Percentiles rank a stretch among this genome's conserved stretches.
These are phyloP conservation scores for Tylopilus vinaceipallidus DNA, from an alignment of 768 basidiomycete species.

Conservation along the genomic window DNA sequence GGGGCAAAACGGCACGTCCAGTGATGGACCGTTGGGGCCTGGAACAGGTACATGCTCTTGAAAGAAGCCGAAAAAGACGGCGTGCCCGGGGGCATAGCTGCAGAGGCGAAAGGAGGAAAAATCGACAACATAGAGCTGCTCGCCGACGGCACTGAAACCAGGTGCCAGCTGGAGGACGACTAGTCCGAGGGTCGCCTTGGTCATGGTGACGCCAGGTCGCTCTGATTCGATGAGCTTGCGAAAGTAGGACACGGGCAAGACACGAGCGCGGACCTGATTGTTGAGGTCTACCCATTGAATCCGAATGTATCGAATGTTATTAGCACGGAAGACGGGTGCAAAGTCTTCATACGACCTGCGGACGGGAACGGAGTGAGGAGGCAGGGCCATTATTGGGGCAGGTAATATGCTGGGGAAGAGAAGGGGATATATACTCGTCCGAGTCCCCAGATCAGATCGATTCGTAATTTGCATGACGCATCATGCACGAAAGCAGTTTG, in stretches of 20 bases:
- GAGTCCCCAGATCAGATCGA: too few relatives aligned
- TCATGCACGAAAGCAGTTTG: too few relatives aligned
- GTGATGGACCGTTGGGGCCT: conserved; percentile 29
- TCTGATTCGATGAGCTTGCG: conserved; percentile 45
- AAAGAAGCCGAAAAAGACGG: conserved; percentile 65
- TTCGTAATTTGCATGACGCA: too few relatives aligned
- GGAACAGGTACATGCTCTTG: conserved; percentile 50
- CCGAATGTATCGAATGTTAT: conserved; percentile 44
- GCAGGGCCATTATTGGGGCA: too few relatives aligned
- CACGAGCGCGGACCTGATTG: conserved; percentile 58
- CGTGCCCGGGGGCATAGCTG: conserved; percentile 59
- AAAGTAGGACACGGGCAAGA: conserved; percentile 50
- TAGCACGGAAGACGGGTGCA: not conserved
- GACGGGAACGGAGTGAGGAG: too few relatives aligned
- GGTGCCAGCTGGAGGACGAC: conserved; percentile 45
- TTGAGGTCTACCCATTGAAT: conserved; percentile 65
- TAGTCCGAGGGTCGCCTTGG: conserved; percentile 49
- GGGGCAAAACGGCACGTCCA: conserved; percentile 56
- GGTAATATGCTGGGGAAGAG: too few relatives aligned
- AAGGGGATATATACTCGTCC: too few relatives aligned
- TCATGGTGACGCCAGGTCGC: conserved; percentile 53
- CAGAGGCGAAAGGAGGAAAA: conserved; percentile 49
- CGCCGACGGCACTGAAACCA: conserved; percentile 55
- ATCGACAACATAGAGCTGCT: conserved; percentile 61
- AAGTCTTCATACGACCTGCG: conserved; percentile 4